Conservation (phyloP, 495 filamentous ascomycete genomes). For the Aspergillus indologenus region DNA sequence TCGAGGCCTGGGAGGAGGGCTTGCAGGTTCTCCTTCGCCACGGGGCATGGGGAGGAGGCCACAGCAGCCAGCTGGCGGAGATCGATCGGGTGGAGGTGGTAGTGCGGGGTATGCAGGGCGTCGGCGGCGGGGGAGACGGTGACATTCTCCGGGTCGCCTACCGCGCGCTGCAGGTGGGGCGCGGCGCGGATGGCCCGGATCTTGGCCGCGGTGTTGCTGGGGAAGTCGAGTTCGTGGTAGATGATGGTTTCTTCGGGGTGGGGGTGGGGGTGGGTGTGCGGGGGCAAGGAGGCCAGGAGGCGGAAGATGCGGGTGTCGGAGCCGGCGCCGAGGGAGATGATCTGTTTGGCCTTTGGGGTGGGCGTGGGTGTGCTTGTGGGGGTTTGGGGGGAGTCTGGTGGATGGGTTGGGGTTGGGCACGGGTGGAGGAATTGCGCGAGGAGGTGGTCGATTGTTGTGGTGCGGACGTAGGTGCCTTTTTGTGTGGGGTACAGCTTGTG, state of each 20-base stretch:
- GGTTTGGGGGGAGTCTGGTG: conserved; percentile 11
- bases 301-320: conserved; percentile 88
- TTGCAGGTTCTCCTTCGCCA: background rate
- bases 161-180: conserved; percentile 31
- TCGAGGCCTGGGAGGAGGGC: conserved; percentile 31
- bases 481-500: too few species aligned
- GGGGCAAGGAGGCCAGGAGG: conserved; percentile 43
- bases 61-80: conserved; percentile 56
- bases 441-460: conserved; percentile 78
- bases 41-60: background rate
- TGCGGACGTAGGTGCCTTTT: conserved; percentile 89
- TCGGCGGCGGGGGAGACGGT: conserved; percentile 37
- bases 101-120: conserved; percentile 46
- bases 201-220: conserved; percentile 66
- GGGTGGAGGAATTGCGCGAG: conserved; percentile 64
- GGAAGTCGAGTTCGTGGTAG: conserved; percentile 95
- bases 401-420: background rate
- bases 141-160: conserved; percentile 19
- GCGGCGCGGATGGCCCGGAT: conserved; percentile 48
- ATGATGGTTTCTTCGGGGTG: conserved; percentile 39
- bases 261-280: conserved; percentile 1
- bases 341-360: conserved; percentile 60
- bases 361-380: conserved; percentile 7
- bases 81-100: conserved; percentile 80
- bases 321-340: conserved; percentile 90